Evolutionary conservation across 1,284 basidiomycete genomes (phyloP).

Genomic region (Trametes sp.): DNA sequence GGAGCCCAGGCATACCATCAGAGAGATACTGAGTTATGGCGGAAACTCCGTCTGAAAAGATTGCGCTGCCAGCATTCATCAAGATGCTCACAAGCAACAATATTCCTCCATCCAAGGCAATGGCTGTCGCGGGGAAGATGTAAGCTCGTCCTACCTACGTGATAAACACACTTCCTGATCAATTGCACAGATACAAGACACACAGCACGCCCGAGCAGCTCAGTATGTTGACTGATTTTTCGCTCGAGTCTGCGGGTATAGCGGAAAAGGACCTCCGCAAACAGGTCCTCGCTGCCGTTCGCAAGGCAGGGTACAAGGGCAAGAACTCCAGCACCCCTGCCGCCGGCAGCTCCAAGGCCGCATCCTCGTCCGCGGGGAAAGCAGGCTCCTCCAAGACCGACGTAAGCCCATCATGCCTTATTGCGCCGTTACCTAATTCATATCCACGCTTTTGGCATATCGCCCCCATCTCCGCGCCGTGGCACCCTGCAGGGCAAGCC

Average conservation of each 20-base stretch:
- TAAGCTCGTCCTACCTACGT: slow-evolving; percentile 53
- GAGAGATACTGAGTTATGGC: too few relatives aligned
- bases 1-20: too few relatives aligned
- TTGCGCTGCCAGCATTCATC: slow-evolving; percentile 76
- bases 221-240: slow-evolving; percentile 62
- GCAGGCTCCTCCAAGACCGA: slow-evolving; percentile 24
- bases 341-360: slow-evolving; percentile 6
- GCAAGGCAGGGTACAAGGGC: slow-evolving; percentile 63
- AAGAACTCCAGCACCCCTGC: slow-evolving; percentile 29
- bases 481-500: slow-evolving; percentile 13
- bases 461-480: slow-evolving; percentile 13
- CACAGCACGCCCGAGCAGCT: slow-evolving; percentile 71
- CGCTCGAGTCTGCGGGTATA: slow-evolving; percentile 65
- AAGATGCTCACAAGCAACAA: slow-evolving; percentile 72
- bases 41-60: background rate
- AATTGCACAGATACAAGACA: slow-evolving; percentile 69
- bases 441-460: slow-evolving; percentile 15
- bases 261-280: slow-evolving; percentile 76
- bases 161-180: too few relatives aligned
- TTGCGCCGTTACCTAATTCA: slow-evolving; percentile 26
- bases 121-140: slow-evolving; percentile 82
- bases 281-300: slow-evolving; percentile 66
- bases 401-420: slow-evolving; percentile 23
- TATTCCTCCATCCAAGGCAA: slow-evolving; percentile 76
- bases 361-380: slow-evolving; percentile 11